Percentiles rank a stretch among this genome's conserved stretches.
Conservation (phyloP, 2,329 filamentous ascomycete genomes). For the Calonectria fujianensis region DNA sequence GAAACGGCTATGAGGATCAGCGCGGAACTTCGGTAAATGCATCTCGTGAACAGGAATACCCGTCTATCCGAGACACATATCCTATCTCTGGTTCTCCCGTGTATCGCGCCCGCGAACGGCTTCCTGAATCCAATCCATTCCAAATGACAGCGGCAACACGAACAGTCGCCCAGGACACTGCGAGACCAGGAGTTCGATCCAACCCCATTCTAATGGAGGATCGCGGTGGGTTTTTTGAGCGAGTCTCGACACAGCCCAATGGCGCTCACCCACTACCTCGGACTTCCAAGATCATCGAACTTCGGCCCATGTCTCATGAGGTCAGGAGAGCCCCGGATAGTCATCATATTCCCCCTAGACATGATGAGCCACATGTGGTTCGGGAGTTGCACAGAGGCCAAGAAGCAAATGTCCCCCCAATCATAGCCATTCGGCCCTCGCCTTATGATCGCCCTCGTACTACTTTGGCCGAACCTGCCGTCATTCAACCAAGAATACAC, state of each 20-base stretch:
- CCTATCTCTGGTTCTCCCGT: constrained; percentile 37
- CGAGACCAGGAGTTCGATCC: constrained; percentile 56
- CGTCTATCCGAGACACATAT: constrained; percentile 35
- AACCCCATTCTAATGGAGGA: constrained; percentile 64
- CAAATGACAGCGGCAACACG: constrained; percentile 49
- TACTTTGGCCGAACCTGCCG: constrained; percentile 39
- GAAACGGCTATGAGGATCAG: constrained; percentile 40
- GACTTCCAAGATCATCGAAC: constrained; percentile 43
- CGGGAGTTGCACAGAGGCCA: constrained; percentile 45
- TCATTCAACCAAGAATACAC: constrained; percentile 32
- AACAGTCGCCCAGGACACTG: constrained; percentile 57
- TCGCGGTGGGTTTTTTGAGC: constrained; percentile 62
- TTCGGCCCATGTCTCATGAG: constrained; percentile 41
- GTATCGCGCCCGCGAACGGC: constrained; percentile 43
- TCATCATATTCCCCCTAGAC: constrained; percentile 48
- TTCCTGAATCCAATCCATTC: constrained; percentile 44
- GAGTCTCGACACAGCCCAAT: constrained; percentile 50
- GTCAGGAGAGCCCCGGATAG: constrained; percentile 41
- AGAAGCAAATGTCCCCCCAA: constrained; percentile 48
- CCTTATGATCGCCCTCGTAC: constrained; percentile 37
- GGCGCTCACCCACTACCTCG: constrained; percentile 40
- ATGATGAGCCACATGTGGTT: constrained; percentile 47
- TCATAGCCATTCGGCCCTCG: constrained; percentile 35
- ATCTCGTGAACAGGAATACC: constrained; percentile 38
- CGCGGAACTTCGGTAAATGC: constrained; percentile 31